Evolutionary conservation across 2,329 filamentous ascomycete genomes (phyloP).

Genomic region (Aspergillus tanneri): DNA sequence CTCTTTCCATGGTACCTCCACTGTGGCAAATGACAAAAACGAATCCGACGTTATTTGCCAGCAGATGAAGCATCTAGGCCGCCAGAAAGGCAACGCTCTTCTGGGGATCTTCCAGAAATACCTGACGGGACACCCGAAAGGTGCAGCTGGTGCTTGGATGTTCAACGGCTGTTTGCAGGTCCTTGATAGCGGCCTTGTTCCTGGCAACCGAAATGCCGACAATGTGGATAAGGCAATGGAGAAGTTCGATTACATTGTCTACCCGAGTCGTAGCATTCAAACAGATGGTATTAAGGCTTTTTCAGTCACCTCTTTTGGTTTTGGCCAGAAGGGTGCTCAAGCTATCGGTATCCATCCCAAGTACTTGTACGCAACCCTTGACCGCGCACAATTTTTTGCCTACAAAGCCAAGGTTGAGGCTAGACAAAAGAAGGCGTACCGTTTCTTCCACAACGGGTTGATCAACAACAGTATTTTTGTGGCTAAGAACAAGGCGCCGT

Average conservation of each 20-base stretch:
- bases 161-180: conserved; percentile 97
- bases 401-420: conserved; percentile 89
- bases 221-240: conserved; percentile 97
- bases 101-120: conserved; percentile 99
- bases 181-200: conserved; percentile 88
- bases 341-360: conserved; percentile 95
- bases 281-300: conserved; percentile 98
- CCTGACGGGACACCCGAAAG: conserved; percentile 97
- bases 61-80: conserved; percentile 90
- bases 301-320: conserved; percentile 97
- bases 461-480: conserved; percentile 98
- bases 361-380: conserved; percentile 93
- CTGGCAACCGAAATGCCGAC: conserved; percentile 96
- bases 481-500: conserved; percentile 88
- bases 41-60: conserved; percentile 97
- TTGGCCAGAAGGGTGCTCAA: conserved; percentile 98
- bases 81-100: conserved; percentile 93
- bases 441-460: conserved; percentile 96
- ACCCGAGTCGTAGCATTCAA: conserved; percentile 91
- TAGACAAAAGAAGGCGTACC: conserved; percentile 97
- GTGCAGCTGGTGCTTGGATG: conserved; percentile 99
- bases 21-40: conserved; percentile 99
- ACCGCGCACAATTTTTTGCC: conserved; percentile 73
- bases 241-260: conserved; percentile 96
- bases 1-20: conserved; percentile 98